Evolutionary conservation across 768 basidiomycete genomes (phyloP), one percentile per base, ranked within the genome.

Genomic region (Macrolepiota fuliginosa): DNA sequence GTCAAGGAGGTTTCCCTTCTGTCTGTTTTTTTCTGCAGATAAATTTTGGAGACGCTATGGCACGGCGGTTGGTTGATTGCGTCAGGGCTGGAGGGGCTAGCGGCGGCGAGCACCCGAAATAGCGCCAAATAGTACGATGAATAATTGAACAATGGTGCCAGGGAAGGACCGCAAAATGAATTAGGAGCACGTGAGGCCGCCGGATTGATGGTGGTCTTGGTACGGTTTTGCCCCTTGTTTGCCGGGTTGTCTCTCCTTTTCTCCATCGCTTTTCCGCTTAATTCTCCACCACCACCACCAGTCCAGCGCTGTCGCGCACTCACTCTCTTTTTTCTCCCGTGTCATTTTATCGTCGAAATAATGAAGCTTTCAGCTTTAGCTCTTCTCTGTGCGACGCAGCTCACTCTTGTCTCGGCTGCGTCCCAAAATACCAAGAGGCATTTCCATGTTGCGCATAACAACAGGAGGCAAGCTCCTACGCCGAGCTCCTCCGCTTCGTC

Each of bases 361-460:
- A 85, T 86, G 83, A 81, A 77, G 70, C 66, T 82, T 63, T 72
- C 72, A 64, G 64, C 75, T 64, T 65, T 83, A 47, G 68, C 77
- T 71, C 68, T 79, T 72, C 72, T 86, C 72, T 81, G 83, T 42
- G 70, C 76, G 37, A 64, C 81, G 58, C 65, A 72, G 53, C 64
- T 82, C 65, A 65, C 70, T 50, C 67, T 68, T 32, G 74, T 70
- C 61, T 70, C 76, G 29, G 29, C 29, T 65, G 83, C 79, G 39
- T 69, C 74, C 54, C 70, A 69, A 15, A 70, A 72, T 57, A 71
- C 72, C 37, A 56, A 36, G 40, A 75, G 69, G 62, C 81, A 82
- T 65, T 69, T 40, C n/a, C 68, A 66, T 62, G 63, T 78, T 15
- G 72, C 70, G 49, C 77, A 79, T 19, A 50, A 46, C 71, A 50